Base-by-base conservation (phyloP, 2,329 filamentous ascomycete species). In the Kalaharituber pfeilii region DNA sequence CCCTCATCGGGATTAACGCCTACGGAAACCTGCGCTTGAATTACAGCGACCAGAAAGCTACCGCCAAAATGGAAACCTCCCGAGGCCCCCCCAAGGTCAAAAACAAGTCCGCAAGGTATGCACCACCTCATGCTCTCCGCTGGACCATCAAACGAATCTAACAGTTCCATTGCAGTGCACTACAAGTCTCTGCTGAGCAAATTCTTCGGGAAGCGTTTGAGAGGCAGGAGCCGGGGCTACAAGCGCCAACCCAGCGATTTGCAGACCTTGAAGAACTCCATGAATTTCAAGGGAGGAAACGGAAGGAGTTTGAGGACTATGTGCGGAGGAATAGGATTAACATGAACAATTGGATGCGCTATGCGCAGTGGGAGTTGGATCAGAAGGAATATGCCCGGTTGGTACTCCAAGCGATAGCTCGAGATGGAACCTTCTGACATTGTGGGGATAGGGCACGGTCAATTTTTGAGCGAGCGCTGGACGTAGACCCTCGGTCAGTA, bases 341-440 rank as follows among this genome's bases (percentile, higher is more conserved):
- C 66, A 87, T 96, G 76, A 94, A 94, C 74, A 96, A 96, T 70
- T 98, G 91, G 91, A 86, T 91, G 76, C 84, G 88, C 65, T 98
- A 98, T 74, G 89, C 91, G 54, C 79, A 85, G 63, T 98, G 88
- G 86, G 91, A 98, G 72, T 76, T 96, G 57, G 89, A 98, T 68
- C 91, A 98, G 71, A 96, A 96, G 70, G 91, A 98, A 71, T 95
- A 86, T 69, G 81, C 83, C 53, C 50, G 57, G 60, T 61, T 30
- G 45, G 57, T 58, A 52, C 26, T n/a, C n/a, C 29, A 7, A 5
- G 11, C 15, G 47, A 42, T 51, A 49, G 3, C 20, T 29, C 28
- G 20, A 49, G 50, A 13, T 13, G 33, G 49, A 51, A 50, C 51
- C 49, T 53, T 49, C 53, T 62, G 51, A 61, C 56, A 24, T 22